Conservation (phyloP, 1,284 basidiomycete species). For the Dichomitus squalens region DNA sequence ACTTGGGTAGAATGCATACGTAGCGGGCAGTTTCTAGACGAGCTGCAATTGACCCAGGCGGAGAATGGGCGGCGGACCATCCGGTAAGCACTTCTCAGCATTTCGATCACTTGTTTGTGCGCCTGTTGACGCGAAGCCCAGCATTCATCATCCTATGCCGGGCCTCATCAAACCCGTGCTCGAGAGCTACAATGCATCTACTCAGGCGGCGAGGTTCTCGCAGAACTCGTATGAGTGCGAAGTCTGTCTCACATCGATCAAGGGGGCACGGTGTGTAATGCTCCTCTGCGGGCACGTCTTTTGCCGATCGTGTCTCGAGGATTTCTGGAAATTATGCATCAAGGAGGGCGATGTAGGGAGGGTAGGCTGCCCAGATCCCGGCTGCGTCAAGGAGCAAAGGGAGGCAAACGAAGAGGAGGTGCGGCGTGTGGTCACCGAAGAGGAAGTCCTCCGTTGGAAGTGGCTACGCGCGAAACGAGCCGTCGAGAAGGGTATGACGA, state of each 20-base stretch:
- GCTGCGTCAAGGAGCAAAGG: slow-evolving; percentile 69
- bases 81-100: slow-evolving; percentile 39
- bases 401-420: slow-evolving; percentile 74
- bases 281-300: slow-evolving; percentile 73
- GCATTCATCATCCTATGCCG: slow-evolving; percentile 59
- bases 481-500: slow-evolving; percentile 61
- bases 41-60: slow-evolving; percentile 35
- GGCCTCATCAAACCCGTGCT: slow-evolving; percentile 52
- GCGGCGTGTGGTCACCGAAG: slow-evolving; percentile 62
- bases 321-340: slow-evolving; percentile 78
- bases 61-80: slow-evolving; percentile 37
- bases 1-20: slow-evolving; percentile 72
- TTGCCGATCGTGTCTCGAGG: slow-evolving; percentile 68
- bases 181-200: slow-evolving; percentile 47
- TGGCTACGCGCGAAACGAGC: slow-evolving; percentile 72
- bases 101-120: neutral
- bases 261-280: slow-evolving; percentile 68
- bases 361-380: slow-evolving; percentile 74
- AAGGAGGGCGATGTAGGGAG: slow-evolving; percentile 68
- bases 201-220: slow-evolving; percentile 54
- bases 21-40: slow-evolving; percentile 59
- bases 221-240: slow-evolving; percentile 65
- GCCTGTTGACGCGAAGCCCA: slow-evolving; percentile 28
- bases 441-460: slow-evolving; percentile 66
- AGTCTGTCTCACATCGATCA: slow-evolving; percentile 70